Evolutionary conservation across 345 rosid species (phyloP).

Genomic region (Syzygium aqueum): DNA sequence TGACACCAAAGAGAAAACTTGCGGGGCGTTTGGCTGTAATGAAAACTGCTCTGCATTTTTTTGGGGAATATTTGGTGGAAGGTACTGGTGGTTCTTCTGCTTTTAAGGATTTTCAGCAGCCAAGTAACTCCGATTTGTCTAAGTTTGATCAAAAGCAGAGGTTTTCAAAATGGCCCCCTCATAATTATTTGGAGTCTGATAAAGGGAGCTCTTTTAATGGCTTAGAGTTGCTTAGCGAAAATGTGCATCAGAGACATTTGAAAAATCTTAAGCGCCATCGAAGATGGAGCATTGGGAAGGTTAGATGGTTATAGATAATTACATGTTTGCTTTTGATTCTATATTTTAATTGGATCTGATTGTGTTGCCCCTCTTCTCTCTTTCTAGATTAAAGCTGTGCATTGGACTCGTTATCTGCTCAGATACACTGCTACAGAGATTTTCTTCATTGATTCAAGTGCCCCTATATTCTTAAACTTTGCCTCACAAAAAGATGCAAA

Average conservation of each 20-base stretch:
- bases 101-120: slow-evolving; percentile 51
- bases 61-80: slow-evolving; percentile 86
- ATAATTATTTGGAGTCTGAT: slow-evolving; percentile 28
- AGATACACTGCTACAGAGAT: slow-evolving; percentile 84
- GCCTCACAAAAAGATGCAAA: slow-evolving; percentile 75
- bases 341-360: slow-evolving; percentile 3
- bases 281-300: slow-evolving; percentile 90
- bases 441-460: slow-evolving; percentile 63
- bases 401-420: slow-evolving; percentile 94
- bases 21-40: slow-evolving; percentile 81
- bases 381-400: slow-evolving; percentile 70
- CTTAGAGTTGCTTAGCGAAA: slow-evolving; percentile 31
- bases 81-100: slow-evolving; percentile 87
- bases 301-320: slow-evolving; percentile 9
- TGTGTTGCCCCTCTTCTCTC: slow-evolving; percentile 8
- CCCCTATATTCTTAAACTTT: slow-evolving; percentile 78
- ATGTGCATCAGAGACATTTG: slow-evolving; percentile 33
- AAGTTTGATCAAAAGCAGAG: slow-evolving; percentile 57
- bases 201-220: slow-evolving; percentile 32
- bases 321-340: neutral
- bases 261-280: slow-evolving; percentile 75
- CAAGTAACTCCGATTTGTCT: slow-evolving; percentile 38
- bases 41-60: slow-evolving; percentile 81
- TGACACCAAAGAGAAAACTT: slow-evolving; percentile 86
- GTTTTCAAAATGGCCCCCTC: slow-evolving; percentile 43